Percentiles rank a stretch among this genome's conserved stretches.
Conservation (phyloP, 2,329 filamentous ascomycete genomes). For the Fusarium udum region DNA sequence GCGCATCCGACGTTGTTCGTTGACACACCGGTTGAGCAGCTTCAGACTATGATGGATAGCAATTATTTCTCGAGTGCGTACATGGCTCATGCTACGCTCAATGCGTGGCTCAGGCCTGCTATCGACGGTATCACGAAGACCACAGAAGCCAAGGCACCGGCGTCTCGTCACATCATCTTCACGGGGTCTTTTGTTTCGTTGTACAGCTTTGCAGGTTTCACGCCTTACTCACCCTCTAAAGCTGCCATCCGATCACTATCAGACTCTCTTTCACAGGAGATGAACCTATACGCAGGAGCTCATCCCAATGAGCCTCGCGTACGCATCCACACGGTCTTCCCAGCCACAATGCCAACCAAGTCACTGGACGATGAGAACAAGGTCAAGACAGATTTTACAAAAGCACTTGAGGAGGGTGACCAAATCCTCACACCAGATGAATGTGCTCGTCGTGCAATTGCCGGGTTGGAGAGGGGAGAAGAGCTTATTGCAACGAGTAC, state of each 20-base stretch:
- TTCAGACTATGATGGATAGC: slow-evolving; percentile 36
- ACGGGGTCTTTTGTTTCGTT: slow-evolving; percentile 31
- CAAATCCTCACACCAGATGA: slow-evolving; percentile 21
- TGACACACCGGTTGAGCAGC: slow-evolving; percentile 26
- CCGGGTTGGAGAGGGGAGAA: slow-evolving; percentile 12
- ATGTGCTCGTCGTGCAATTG: slow-evolving; percentile 24
- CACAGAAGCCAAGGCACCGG: not conserved
- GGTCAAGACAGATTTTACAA: slow-evolving; percentile 29
- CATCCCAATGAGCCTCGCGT: slow-evolving; percentile 12
- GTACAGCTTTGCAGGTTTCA: slow-evolving; percentile 29
- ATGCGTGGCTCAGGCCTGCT: slow-evolving; percentile 19
- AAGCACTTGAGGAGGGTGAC: slow-evolving; percentile 27
- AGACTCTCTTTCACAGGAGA: slow-evolving; percentile 31
- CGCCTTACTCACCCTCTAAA: slow-evolving; percentile 24
- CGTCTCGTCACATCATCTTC: slow-evolving; percentile 24
- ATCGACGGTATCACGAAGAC: not conserved
- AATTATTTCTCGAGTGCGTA: slow-evolving; percentile 35
- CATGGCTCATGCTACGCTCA: slow-evolving; percentile 28
- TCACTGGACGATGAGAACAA: slow-evolving; percentile 24
- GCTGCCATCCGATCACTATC: slow-evolving; percentile 26
- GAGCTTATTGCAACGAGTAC: slow-evolving; percentile 30
- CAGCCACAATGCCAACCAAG: slow-evolving; percentile 30
- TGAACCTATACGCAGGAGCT: slow-evolving; percentile 28
- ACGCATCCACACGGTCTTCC: slow-evolving; percentile 27
- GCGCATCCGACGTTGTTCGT: slow-evolving; percentile 30